Percentiles rank a stretch among this genome's conserved stretches.
phyloP scores from a whole-genome alignment of 495 filamentous ascomycete genomes.

The Amphirosellinia nigrospora region DNA sequence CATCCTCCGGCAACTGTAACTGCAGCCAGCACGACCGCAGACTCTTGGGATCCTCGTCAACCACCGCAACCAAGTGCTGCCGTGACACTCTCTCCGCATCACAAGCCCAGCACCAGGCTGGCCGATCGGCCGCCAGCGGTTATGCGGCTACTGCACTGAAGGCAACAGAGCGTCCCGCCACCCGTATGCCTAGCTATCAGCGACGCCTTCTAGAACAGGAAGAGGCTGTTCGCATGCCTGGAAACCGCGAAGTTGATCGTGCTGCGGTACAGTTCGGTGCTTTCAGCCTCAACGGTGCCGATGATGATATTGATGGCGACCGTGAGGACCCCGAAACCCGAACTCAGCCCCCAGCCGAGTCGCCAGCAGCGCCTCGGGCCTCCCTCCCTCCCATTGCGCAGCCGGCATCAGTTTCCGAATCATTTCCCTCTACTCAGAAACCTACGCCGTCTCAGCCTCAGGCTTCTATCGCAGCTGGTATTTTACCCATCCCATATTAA shows the following conservation, averaged over 20 bases:
- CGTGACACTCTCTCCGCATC: conserved; percentile 60
- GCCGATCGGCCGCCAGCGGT: conserved; percentile 65
- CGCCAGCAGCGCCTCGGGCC: conserved; percentile 86
- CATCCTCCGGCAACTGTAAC: conserved; percentile 77
- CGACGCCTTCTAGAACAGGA: conserved; percentile 90
- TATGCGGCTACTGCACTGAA: conserved; percentile 79
- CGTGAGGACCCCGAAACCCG: conserved; percentile 94
- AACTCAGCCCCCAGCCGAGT: conserved; percentile 91
- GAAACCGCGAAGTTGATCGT: conserved; percentile 94
- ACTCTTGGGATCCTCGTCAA: conserved; percentile 75
- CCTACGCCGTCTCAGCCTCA: conserved; percentile 68
- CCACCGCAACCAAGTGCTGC: conserved; percentile 49
- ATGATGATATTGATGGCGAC: conserved; percentile 89
- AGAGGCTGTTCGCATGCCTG: conserved; percentile 97
- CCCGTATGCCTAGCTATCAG: conserved; percentile 76
- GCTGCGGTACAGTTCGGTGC: conserved; percentile 97
- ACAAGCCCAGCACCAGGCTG: conserved; percentile 62
- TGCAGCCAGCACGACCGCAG: conserved; percentile 87
- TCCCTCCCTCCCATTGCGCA: conserved; percentile 80
- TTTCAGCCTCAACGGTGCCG: conserved; percentile 82
- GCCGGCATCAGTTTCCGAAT: conserved; percentile 62
- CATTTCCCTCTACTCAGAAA: conserved; percentile 64
- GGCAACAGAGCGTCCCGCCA: conserved; percentile 63
- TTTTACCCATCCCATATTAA: conserved; percentile 21
- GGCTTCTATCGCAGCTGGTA: conserved; percentile 50